Conservation (phyloP, 257 asterid genomes). For the Penstemon newberryi region DNA sequence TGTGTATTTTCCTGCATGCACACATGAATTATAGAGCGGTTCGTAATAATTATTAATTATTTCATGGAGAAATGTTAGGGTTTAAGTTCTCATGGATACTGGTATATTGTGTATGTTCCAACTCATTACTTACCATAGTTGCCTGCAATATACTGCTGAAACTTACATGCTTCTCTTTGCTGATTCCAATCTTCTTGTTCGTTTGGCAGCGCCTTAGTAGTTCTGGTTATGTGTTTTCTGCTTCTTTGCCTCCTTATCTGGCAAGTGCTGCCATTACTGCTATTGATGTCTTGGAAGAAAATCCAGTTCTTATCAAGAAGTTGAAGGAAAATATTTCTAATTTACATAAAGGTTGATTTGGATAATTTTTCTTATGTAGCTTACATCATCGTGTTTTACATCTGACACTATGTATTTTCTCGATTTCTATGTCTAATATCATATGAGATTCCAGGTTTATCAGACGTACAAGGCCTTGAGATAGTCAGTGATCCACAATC, state of each 20-base stretch:
- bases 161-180: slow-evolving; percentile 22
- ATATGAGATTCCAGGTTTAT: slow-evolving; percentile 53
- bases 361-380: neutral
- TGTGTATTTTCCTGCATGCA: too few relatives aligned
- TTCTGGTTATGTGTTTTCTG: slow-evolving; percentile 93
- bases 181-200: slow-evolving; percentile 25
- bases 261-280: slow-evolving; percentile 96
- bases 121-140: neutral
- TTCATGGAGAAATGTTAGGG: too few relatives aligned
- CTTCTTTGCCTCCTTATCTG: slow-evolving; percentile 92
- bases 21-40: too few relatives aligned
- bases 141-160: neutral
- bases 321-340: slow-evolving; percentile 53
- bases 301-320: slow-evolving; percentile 65
- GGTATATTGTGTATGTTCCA: too few relatives aligned
- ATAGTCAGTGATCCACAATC: slow-evolving; percentile 65
- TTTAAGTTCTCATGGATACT: too few relatives aligned
- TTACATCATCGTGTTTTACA: neutral
- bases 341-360: slow-evolving; percentile 52
- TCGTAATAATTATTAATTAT: too few relatives aligned
- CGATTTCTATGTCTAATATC: slow-evolving; percentile 4
- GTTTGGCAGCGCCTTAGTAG: slow-evolving; percentile 84
- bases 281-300: slow-evolving; percentile 71
- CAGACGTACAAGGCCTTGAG: slow-evolving; percentile 60
- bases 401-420: neutral